Evolutionary conservation across 108 stramenopile species (phyloP), one percentile per base, ranked within the genome.

Genomic region (Fragilaria crotonensis): DNA sequence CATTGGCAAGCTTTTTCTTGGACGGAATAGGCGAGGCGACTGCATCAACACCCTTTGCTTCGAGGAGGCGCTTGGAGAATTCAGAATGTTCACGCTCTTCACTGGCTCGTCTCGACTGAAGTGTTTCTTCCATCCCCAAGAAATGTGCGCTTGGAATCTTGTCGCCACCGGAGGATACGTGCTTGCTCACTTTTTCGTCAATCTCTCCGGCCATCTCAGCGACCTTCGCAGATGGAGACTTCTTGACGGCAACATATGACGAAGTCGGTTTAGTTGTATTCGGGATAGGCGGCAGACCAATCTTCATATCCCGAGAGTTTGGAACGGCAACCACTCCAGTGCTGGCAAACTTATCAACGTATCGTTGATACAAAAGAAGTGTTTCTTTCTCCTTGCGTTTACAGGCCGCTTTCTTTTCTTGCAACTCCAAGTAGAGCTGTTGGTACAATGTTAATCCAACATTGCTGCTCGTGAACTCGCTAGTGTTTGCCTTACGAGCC

Each of bases 361-460:
- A 82, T 18, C 76, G 69, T 45, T 77, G 73, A 60, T 78, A 78
- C 48, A 75, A 54, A 29, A 75, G 44, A 33, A 77, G 36, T 0
- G 81, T 83, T 68, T 83, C 81, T 27, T 51, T 18, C 41, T 82
- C 76, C 55, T 74, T 74, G 23, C 73, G 66, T 18, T 70, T 77
- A 60, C 70, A 71, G 48, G 73, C 77, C 25, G 58, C 60, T 5
- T 67, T 44, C 48, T 62, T 70, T 51, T 75, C 52, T 47, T 75
- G 66, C 17, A 78, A 41, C 23, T 73, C 32, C 2, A 74, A 46
- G 57, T 72, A 68, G 50, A 82, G 21, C 19, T 66, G 17, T 30
- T 78, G 72, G 30, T 59, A 70, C 1, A 63, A 57, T 31, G 60
- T 68, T 4, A 75, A 49, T 27, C 67, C 71, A 14, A 67, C 65